These are phyloP conservation scores for Stromatinia cepivora DNA, from an alignment of 2,329 filamentous ascomycete genomes.

Conservation along the genomic window DNA sequence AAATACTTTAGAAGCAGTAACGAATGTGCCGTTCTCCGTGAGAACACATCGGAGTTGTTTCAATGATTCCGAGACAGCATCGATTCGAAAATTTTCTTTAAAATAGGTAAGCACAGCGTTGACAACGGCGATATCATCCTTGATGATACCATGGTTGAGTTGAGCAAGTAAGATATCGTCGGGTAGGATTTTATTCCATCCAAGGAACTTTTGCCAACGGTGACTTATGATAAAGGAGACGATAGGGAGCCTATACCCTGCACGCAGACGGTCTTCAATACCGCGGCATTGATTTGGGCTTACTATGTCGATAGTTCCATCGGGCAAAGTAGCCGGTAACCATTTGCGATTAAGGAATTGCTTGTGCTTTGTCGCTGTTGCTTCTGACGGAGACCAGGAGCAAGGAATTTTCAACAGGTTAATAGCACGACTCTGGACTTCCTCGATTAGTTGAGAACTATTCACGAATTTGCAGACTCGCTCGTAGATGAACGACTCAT, in stretches of 20 bases:
- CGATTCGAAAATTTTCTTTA: neutral
- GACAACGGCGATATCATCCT: constrained; percentile 25
- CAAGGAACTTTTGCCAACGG: constrained; percentile 30
- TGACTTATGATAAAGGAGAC: constrained; percentile 22
- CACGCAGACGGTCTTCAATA: constrained; percentile 26
- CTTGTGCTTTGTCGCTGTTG: neutral
- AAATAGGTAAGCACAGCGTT: constrained; percentile 32
- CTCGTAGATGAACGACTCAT: constrained; percentile 28
- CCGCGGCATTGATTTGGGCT: constrained; percentile 30
- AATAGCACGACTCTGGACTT: constrained; percentile 20
- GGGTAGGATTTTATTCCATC: constrained; percentile 30
- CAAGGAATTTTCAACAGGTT: constrained; percentile 25
- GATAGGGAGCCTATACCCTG: constrained; percentile 28
- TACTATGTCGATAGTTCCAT: constrained; percentile 18
- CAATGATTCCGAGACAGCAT: constrained; percentile 23
- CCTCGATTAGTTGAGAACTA: constrained; percentile 7
- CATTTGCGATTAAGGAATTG: constrained; percentile 27
- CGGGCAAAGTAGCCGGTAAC: constrained; percentile 27
- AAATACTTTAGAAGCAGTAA: constrained; percentile 30
- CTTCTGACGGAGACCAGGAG: constrained; percentile 12
- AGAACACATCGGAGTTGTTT: constrained; percentile 28
- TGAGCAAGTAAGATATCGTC: constrained; percentile 28
- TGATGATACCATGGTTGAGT: constrained; percentile 27
- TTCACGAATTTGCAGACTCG: constrained; percentile 28
- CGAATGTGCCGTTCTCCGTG: constrained; percentile 20